These are phyloP conservation scores for Gossypium stocksii DNA, from an alignment of 345 rosid species.

Conservation along the genomic window DNA sequence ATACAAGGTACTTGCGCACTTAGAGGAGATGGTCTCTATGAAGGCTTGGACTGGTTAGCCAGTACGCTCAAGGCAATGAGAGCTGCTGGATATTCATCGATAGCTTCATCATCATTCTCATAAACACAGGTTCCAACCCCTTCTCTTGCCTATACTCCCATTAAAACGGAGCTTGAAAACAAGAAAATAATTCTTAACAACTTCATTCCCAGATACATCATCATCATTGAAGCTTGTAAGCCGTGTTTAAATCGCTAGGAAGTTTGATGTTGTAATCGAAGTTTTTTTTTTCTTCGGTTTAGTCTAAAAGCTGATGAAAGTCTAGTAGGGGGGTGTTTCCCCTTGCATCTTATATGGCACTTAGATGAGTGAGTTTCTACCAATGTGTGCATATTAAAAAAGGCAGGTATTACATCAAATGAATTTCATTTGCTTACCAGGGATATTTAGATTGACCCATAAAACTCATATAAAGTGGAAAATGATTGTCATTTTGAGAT, in stretches of 20 bases:
- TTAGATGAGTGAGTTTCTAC: neutral
- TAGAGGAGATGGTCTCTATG: constrained; percentile 94
- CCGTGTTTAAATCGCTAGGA: neutral
- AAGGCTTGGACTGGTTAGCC: constrained; percentile 94
- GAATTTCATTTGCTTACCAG: neutral
- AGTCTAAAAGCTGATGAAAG: constrained; percentile 9
- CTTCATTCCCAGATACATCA: constrained; percentile 20
- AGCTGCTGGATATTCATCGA: constrained; percentile 88
- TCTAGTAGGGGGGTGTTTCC: neutral
- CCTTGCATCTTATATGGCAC: neutral
- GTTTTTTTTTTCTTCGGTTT: neutral
- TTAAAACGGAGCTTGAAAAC: neutral
- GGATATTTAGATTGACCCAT: neutral
- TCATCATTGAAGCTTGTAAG: neutral
- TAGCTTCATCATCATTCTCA: constrained; percentile 69
- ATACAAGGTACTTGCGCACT: constrained; percentile 98
- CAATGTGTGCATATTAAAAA: constrained; percentile 16
- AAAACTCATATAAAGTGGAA: neutral
- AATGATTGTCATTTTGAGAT: too few species aligned
- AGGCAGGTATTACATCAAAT: neutral
- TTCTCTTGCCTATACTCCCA: neutral
- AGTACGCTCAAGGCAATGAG: constrained; percentile 76
- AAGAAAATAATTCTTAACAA: constrained; percentile 13
- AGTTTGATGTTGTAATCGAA: constrained; percentile 12
- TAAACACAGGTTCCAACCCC: constrained; percentile 25